Evolutionary conservation across 129 eudicot genomes (phyloP).

Genomic region (Artemisia annua): DNA sequence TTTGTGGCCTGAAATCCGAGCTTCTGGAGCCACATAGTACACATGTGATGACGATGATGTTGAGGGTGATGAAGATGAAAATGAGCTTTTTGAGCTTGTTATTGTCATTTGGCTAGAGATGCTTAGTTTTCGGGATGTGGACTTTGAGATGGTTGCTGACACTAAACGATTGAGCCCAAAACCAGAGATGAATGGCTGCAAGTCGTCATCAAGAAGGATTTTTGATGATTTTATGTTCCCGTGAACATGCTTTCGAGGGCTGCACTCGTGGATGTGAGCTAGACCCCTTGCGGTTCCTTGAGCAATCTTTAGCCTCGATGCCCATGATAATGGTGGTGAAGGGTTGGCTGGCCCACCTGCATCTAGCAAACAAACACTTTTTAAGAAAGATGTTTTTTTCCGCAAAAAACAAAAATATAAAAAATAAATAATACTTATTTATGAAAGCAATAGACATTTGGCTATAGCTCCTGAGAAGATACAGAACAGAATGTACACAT

Average conservation of each 20-base stretch:
- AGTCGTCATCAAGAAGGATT: constrained; percentile 80
- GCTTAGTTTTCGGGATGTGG: constrained; percentile 48
- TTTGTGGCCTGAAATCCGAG: constrained; percentile 47
- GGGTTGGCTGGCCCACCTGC: constrained; percentile 72
- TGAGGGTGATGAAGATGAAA: constrained; percentile 37
- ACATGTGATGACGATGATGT: constrained; percentile 38
- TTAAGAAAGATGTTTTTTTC: background rate
- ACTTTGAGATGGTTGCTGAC: constrained; percentile 38
- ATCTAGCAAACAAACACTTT: constrained; percentile 11
- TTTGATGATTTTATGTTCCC: constrained; percentile 92
- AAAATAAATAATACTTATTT: background rate
- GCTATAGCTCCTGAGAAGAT: background rate
- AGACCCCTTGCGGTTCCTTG: constrained; percentile 86
- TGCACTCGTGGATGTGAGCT: constrained; percentile 85
- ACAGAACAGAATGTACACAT: constrained; percentile 24
- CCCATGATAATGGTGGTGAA: constrained; percentile 74
- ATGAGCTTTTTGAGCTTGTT: constrained; percentile 37
- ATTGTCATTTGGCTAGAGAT: constrained; percentile 34
- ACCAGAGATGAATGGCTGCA: constrained; percentile 75
- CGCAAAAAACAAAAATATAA: background rate
- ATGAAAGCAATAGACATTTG: background rate
- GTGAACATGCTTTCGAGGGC: constrained; percentile 75
- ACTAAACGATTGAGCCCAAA: constrained; percentile 78
- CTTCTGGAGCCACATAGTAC: constrained; percentile 79
- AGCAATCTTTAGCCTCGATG: constrained; percentile 62